phyloP scores from a whole-genome alignment of 306 rosid species.

The Hippophae gyantsensis region DNA sequence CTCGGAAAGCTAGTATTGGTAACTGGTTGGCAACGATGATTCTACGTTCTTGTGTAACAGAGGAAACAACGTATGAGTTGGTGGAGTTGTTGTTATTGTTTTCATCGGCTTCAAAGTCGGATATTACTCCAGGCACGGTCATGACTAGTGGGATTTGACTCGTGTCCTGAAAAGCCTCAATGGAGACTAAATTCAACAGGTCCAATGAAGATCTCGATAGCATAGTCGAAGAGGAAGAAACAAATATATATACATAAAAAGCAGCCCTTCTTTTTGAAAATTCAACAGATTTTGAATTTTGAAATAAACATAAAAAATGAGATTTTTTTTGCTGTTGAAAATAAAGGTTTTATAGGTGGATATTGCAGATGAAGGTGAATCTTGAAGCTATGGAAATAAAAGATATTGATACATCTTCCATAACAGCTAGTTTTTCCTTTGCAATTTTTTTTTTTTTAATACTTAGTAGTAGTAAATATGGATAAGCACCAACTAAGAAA shows the following conservation, averaged over 20 bases:
- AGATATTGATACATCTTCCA: slow-evolving; percentile 31
- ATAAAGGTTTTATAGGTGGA: slow-evolving; percentile 10
- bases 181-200: slow-evolving; percentile 37
- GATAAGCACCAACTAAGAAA: slow-evolving; percentile 39
- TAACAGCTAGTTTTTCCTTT: slow-evolving; percentile 7
- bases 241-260: not conserved
- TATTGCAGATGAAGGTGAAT: slow-evolving; percentile 29
- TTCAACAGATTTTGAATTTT: not conserved
- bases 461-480: slow-evolving; percentile 7
- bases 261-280: not conserved
- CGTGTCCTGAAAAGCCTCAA: slow-evolving; percentile 28
- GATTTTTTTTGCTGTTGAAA: not conserved
- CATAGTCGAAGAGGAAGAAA: slow-evolving; percentile 24
- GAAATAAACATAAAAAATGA: not conserved
- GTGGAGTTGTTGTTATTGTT: not conserved
- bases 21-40: slow-evolving; percentile 60
- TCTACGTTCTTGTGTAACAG: slow-evolving; percentile 25
- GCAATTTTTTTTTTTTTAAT: not conserved
- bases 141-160: slow-evolving; percentile 20
- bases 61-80: slow-evolving; percentile 6
- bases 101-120: slow-evolving; percentile 14
- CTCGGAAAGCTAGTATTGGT: slow-evolving; percentile 35
- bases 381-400: slow-evolving; percentile 18
- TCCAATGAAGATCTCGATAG: slow-evolving; percentile 49
- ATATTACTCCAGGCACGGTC: slow-evolving; percentile 12